Conservation (phyloP, 2,329 filamentous ascomycete species). For the Dothistroma pini region DNA sequence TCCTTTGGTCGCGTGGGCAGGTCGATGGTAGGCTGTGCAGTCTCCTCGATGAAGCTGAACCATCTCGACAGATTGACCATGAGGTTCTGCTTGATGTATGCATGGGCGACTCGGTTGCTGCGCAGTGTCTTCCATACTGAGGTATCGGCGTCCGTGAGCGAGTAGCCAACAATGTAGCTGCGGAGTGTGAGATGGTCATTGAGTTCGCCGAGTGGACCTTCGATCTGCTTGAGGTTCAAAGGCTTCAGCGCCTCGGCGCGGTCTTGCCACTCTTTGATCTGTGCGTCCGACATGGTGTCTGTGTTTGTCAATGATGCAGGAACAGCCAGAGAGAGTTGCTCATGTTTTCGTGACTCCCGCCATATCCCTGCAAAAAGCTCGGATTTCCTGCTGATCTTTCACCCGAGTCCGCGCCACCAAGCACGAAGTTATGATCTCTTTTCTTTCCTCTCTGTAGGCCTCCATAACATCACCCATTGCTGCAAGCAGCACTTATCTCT, state of each 20-base stretch:
- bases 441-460: too few species aligned
- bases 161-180: constrained; percentile 80
- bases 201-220: constrained; percentile 67
- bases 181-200: constrained; percentile 85
- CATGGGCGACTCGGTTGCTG: constrained; percentile 77
- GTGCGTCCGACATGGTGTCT: constrained; percentile 11
- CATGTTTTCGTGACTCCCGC: not conserved
- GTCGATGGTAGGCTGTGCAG: constrained; percentile 66
- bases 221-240: constrained; percentile 77
- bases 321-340: not conserved
- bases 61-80: constrained; percentile 77
- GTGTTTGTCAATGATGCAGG: not conserved
- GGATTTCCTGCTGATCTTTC: not conserved
- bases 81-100: constrained; percentile 73
- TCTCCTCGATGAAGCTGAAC: constrained; percentile 81
- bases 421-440: too few species aligned
- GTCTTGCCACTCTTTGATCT: constrained; percentile 53
- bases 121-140: constrained; percentile 80
- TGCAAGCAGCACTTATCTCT: too few species aligned
- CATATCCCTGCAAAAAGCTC: not conserved
- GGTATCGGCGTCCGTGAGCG: constrained; percentile 70
- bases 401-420: not conserved
- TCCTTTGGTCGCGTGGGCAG: constrained; percentile 45
- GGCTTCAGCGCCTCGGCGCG: constrained; percentile 51
- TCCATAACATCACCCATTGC: too few species aligned